A percentile compares a stretch with the other conserved stretches of the same genome.
Evolutionary conservation across 2,329 filamentous ascomycete genomes (phyloP).

Genomic region (Truncatella angustata): DNA sequence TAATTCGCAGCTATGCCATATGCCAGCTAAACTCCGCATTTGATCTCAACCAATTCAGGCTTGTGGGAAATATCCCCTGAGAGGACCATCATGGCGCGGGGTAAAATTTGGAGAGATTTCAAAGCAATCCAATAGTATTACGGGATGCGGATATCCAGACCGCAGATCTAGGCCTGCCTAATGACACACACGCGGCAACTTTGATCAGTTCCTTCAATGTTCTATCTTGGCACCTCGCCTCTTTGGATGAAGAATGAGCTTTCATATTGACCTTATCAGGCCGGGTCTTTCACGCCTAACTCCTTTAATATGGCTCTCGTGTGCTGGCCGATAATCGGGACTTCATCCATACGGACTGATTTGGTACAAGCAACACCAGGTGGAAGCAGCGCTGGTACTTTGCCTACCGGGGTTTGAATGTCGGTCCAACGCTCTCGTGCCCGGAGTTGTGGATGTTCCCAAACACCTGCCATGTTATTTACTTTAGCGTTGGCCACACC

Average conservation of each 20-base stretch:
- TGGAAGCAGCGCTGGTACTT: constrained; percentile 47
- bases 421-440: constrained; percentile 51
- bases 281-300: constrained; percentile 31
- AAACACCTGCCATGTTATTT: constrained; percentile 53
- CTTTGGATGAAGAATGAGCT: neutral
- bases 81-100: neutral
- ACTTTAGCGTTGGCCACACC: constrained; percentile 55
- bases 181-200: too few relatives aligned
- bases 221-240: neutral
- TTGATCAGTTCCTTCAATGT: too few relatives aligned
- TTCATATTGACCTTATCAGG: neutral
- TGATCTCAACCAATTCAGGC: too few relatives aligned
- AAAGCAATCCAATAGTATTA: neutral
- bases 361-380: constrained; percentile 35
- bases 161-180: neutral
- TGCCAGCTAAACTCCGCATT: too few relatives aligned
- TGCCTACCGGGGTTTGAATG: constrained; percentile 44
- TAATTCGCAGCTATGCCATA: too few relatives aligned
- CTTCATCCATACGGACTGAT: constrained; percentile 37
- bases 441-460: constrained; percentile 51
- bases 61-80: neutral
- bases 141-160: neutral
- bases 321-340: constrained; percentile 50
- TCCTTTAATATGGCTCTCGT: constrained; percentile 45
- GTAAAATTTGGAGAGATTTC: neutral